Base-by-base conservation (phyloP, 2,329 filamentous ascomycete species). In the Talaromyces sp. region DNA sequence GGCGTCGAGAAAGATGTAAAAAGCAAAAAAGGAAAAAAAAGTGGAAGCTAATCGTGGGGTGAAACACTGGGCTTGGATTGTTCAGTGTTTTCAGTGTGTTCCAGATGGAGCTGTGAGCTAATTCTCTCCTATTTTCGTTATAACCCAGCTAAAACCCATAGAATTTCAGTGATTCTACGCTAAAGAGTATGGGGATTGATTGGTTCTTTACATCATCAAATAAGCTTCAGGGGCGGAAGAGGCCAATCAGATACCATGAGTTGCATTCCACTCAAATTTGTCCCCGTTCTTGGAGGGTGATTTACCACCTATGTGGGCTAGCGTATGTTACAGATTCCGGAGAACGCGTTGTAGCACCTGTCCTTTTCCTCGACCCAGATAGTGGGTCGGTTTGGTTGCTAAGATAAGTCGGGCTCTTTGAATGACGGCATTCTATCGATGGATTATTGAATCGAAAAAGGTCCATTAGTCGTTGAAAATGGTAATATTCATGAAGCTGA, bases 41-140 rank as follows among this genome's bases (percentile, higher is more conserved):
- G 27, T 63, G 41, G 52, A 35, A 59, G 52, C 60, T 66, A 66
- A 66, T 66, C 60, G 64, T 66, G 64, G 63, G 64, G 64, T 66
- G 64, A 66, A 66, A 66, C 64, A 59, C 59, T 66, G 56, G 64
- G 60, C 59, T 65, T 50, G 54, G 33, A 47, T 33, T 62, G 52
- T 31, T 31, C 27, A 31, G 27, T 31, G 27, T 57, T 66, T 62
- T 61, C 45, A 33, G 27, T 52, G 64, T 61, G 64, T 66, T 66
- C 64, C 64, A 66, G 64, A 66, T 66, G 64, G 45, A 65, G 59
- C 63, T 49, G 43, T 11, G 54, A 59, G 37, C 56, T 59, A 59
- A 59, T 45, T 31, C 25, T 45, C 37, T 22, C 56, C 39, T 43
- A 27, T 43, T 59, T 22, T 45, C 33, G 22, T 31, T 45, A 39